phyloP scores from a whole-genome alignment of 208 protist genomes.

The Crithidia fasciculata region DNA sequence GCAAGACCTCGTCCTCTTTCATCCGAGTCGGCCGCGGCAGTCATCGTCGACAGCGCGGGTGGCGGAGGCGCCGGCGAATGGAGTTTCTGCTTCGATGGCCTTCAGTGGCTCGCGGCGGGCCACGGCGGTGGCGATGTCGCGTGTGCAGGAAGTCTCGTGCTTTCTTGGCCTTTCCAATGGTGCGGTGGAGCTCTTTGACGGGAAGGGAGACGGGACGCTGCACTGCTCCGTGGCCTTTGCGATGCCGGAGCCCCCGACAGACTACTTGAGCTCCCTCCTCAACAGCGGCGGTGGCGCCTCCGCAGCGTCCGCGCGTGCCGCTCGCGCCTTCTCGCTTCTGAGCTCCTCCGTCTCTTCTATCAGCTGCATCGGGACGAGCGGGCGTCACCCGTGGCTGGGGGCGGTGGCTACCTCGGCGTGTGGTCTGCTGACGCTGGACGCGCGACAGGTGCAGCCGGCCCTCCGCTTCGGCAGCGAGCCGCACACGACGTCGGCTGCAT shows the following conservation, averaged over 20 bases:
- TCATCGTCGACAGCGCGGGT: constrained; percentile 35
- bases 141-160: constrained; percentile 53
- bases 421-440: constrained; percentile 68
- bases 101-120: constrained; percentile 19
- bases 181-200: constrained; percentile 52
- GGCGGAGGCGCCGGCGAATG: constrained; percentile 5
- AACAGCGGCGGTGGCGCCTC: constrained; percentile 7
- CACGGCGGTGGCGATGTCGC: constrained; percentile 61
- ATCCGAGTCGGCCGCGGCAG: constrained; percentile 53
- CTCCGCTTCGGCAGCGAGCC: constrained; percentile 31
- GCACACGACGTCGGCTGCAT: not conserved
- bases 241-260: constrained; percentile 54
- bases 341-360: constrained; percentile 55
- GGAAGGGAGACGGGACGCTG: constrained; percentile 50
- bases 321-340: constrained; percentile 24
- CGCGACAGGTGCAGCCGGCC: constrained; percentile 36
- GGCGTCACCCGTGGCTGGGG: constrained; percentile 56
- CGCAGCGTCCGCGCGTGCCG: constrained; percentile 15
- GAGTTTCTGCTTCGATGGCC: not conserved
- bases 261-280: constrained; percentile 29
- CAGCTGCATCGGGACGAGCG: constrained; percentile 53
- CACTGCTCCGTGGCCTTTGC: constrained; percentile 41
- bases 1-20: constrained; percentile 76
- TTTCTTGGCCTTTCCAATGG: constrained; percentile 72
- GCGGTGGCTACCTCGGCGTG: constrained; percentile 58